phyloP scores from a whole-genome alignment of 2,329 filamentous ascomycete genomes.

The Epichloe gansuensis region DNA sequence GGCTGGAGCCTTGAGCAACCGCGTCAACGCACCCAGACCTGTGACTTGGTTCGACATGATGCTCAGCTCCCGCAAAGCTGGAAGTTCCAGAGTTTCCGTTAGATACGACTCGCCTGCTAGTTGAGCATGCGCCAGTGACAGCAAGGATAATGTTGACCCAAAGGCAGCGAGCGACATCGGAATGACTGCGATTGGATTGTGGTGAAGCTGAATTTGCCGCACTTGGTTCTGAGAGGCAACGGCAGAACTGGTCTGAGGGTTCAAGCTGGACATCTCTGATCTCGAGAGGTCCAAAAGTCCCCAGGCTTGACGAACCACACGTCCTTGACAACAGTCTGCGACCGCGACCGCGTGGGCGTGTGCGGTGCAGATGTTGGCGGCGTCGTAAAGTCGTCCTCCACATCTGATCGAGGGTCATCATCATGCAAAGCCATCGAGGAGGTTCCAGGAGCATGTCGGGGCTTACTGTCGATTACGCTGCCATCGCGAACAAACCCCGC shows the following conservation, averaged over 20 bases:
- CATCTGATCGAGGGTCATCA: constrained; percentile 37
- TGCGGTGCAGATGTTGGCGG: constrained; percentile 42
- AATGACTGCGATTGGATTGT: constrained; percentile 61
- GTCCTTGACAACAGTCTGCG: constrained; percentile 32
- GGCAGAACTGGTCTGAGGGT: constrained; percentile 44
- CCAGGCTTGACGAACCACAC: constrained; percentile 44
- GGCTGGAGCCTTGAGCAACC: constrained; percentile 57
- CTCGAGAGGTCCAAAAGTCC: constrained; percentile 59
- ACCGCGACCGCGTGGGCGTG: constrained; percentile 36
- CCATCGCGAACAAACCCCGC: constrained; percentile 15
- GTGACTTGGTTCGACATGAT: constrained; percentile 63
- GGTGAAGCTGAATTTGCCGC: constrained; percentile 55
- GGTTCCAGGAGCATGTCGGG: neutral
- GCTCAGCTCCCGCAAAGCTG: constrained; percentile 65
- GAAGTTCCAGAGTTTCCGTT: constrained; percentile 53
- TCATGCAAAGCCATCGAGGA: constrained; percentile 17
- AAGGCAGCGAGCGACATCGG: constrained; percentile 63
- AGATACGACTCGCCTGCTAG: constrained; percentile 55
- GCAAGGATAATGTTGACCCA: constrained; percentile 53
- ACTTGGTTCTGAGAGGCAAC: constrained; percentile 40
- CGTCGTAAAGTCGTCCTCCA: constrained; percentile 42
- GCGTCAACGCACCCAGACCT: constrained; percentile 52
- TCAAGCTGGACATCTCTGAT: constrained; percentile 48
- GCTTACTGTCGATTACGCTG: constrained; percentile 18
- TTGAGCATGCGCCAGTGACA: constrained; percentile 68